These are phyloP conservation scores for Leccinum arenicola DNA, from an alignment of 768 basidiomycete genomes.

Conservation along the genomic window DNA sequence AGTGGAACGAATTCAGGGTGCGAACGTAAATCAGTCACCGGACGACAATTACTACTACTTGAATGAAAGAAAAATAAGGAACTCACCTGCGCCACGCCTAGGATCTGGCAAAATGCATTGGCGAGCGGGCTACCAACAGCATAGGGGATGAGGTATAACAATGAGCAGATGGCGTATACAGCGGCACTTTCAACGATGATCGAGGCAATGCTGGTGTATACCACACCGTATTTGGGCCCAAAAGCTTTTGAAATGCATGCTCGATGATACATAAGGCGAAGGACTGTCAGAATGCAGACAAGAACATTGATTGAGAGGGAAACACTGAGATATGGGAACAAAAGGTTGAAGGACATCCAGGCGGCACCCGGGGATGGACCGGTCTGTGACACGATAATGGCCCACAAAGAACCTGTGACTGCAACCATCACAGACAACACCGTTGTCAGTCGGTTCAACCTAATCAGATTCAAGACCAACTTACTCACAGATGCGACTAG, in stretches of 20 bases:
- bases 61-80: neutral
- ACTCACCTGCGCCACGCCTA: slow-evolving; percentile 30
- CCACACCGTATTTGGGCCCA: slow-evolving; percentile 23
- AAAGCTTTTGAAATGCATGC: slow-evolving; percentile 24
- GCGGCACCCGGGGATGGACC: slow-evolving; percentile 3
- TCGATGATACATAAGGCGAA: slow-evolving; percentile 32
- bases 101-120: slow-evolving; percentile 28
- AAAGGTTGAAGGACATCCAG: slow-evolving; percentile 33
- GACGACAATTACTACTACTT: neutral
- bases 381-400: slow-evolving; percentile 28
- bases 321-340: slow-evolving; percentile 33
- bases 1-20: neutral
- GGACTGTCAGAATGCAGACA: slow-evolving; percentile 30
- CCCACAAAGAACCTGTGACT: slow-evolving; percentile 32
- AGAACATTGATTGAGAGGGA: slow-evolving; percentile 34
- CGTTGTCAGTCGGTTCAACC: neutral
- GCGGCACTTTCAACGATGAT: slow-evolving; percentile 36
- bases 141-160: slow-evolving; percentile 34
- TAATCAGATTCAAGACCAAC: slow-evolving; percentile 1
- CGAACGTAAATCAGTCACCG: neutral
- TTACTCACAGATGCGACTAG: slow-evolving; percentile 24
- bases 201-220: slow-evolving; percentile 32
- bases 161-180: slow-evolving; percentile 31
- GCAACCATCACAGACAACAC: neutral
- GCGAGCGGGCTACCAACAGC: slow-evolving; percentile 22